Evolutionary conservation across 805 yeast species (phyloP), one percentile per base, ranked within the genome.

Genomic region (Yamadazyma sp.): DNA sequence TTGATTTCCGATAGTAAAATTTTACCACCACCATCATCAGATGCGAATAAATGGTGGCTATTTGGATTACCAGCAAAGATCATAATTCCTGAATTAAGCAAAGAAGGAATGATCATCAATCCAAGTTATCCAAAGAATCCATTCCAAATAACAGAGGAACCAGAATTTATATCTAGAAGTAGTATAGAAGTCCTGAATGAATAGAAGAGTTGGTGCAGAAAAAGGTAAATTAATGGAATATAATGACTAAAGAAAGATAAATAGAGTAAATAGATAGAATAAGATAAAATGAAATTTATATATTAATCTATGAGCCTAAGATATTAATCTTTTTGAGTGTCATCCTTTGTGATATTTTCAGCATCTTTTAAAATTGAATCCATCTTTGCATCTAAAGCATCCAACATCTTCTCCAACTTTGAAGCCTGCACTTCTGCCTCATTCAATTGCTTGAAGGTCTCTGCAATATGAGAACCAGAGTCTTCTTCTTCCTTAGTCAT

Each of bases 21-120:
- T 6, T 66, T 89, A 35, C 96, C 97, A 4, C 86, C 96, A 1
- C 98, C 98, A 11, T 82, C 95, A 39, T 76, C 93, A 0, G 95
- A 86, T 37, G 59, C 68, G 10, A 64, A 72, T 15, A 86, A 86
- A 56, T 93, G 98, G 98, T 93, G 98, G 98, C 69, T 86, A 12
- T 81, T 82, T 10, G 81, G 80, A 8, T 70, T 73, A 39, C 74
- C 80, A 9, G 88, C 89, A 2, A 86, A 82, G 51, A 82, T 91
- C 2, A 54, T 55, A 7, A 67, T 84, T 7, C 58, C 64, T 4
- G 73, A 73, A 27, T 50, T 79, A 22, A 58, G 64, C 4, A 64
- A 61, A 14, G 40, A 38, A 12, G 53, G 50, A 11, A 33, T 60
- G 45, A 63, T 78, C 19, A 65, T 89, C 28, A 93, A 93, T 50